These are phyloP conservation scores for Lyophyllum atratum DNA, from an alignment of 768 basidiomycete genomes.

Conservation along the genomic window DNA sequence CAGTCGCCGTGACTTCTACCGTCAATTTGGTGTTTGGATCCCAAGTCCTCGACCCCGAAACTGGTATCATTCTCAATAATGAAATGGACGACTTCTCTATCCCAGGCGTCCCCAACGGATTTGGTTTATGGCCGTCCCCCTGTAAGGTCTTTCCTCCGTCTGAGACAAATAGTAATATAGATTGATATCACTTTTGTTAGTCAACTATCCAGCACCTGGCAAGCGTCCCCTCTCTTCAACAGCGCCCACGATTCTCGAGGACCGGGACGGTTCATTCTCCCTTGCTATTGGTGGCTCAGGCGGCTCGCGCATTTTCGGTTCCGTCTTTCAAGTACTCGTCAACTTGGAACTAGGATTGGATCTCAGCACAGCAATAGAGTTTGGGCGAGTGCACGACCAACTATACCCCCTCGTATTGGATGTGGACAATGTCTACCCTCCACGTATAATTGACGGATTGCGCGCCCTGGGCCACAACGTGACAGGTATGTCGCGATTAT, in stretches of 20 bases:
- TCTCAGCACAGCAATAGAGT: constrained; percentile 80
- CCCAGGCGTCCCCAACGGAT: constrained; percentile 81
- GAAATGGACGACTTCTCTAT: constrained; percentile 96
- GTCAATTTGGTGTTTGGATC: constrained; percentile 92
- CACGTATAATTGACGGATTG: constrained; percentile 57
- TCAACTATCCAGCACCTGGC: constrained; percentile 85
- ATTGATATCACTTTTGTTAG: constrained; percentile 35
- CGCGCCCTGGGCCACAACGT: constrained; percentile 69
- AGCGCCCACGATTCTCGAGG: constrained; percentile 76
- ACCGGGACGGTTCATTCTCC: constrained; percentile 71
- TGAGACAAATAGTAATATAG: neutral
- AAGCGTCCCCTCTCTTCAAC: constrained; percentile 93
- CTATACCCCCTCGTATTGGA: constrained; percentile 68
- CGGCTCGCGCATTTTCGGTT: constrained; percentile 81
- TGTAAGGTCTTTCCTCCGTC: constrained; percentile 45
- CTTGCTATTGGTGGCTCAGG: constrained; percentile 84
- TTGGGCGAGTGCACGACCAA: constrained; percentile 83
- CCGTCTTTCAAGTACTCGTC: constrained; percentile 78
- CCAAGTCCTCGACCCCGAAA: constrained; percentile 80
- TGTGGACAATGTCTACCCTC: constrained; percentile 63
- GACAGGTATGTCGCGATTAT: constrained; percentile 43
- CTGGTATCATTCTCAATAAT: constrained; percentile 89
- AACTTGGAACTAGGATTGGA: constrained; percentile 85
- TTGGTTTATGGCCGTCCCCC: constrained; percentile 81
- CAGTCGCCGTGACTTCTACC: constrained; percentile 83